A percentile compares a stretch with the other conserved stretches of the same genome.
Evolutionary conservation across 129 eudicot genomes (phyloP).

Genomic region (Ambrosia artemisiifolia): DNA sequence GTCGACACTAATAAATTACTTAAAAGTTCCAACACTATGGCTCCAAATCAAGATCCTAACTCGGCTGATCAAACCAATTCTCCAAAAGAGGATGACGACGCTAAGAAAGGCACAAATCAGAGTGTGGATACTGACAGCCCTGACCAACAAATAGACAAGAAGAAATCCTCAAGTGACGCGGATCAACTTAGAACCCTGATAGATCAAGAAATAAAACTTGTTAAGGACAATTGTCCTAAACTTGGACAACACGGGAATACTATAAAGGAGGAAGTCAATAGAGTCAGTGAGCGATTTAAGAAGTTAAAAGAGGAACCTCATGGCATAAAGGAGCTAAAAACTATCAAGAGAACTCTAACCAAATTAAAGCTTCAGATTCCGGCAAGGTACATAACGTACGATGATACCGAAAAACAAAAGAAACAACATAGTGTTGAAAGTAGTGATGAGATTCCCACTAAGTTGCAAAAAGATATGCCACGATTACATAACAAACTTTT

Average conservation of each 20-base stretch:
- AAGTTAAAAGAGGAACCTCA: not conserved
- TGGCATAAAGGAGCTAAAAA: constrained; percentile 14
- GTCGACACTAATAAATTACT: not conserved
- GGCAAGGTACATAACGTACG: constrained; percentile 18
- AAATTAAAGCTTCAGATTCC: constrained; percentile 44
- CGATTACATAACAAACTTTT: constrained; percentile 25
- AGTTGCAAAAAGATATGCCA: constrained; percentile 14
- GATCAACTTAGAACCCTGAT: constrained; percentile 22
- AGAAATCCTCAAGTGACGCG: not conserved
- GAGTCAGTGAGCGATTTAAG: not conserved
- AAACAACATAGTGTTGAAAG: not conserved
- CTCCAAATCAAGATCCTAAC: not conserved
- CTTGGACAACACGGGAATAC: not conserved
- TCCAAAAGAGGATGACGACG: not conserved
- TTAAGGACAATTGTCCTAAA: not conserved
- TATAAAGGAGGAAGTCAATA: not conserved
- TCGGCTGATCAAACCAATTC: not conserved
- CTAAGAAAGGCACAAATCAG: not conserved
- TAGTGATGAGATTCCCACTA: not conserved
- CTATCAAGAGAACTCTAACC: constrained; percentile 32
- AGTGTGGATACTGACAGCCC: too few species aligned
- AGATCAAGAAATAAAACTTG: not conserved
- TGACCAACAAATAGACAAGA: not conserved
- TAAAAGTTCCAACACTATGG: not conserved
- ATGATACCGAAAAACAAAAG: constrained; percentile 8